Conservation (phyloP, 2,329 filamentous ascomycete genomes). For the Ophiostoma novo-ulmi region DNA sequence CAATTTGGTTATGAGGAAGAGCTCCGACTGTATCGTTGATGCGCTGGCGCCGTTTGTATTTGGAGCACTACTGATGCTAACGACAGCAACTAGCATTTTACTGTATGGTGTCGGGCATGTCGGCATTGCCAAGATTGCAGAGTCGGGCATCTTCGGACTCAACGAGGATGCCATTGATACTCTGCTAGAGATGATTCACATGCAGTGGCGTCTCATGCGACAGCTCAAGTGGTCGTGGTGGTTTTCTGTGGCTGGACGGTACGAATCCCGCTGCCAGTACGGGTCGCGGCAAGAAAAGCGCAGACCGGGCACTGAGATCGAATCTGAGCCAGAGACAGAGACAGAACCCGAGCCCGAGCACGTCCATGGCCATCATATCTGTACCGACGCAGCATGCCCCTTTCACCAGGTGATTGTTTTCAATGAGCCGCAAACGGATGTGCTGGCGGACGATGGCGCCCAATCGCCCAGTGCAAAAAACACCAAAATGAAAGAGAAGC, state of each 20-base stretch:
- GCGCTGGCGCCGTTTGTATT: slow-evolving; percentile 24
- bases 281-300: not conserved
- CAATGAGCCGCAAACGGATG: not conserved
- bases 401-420: not conserved
- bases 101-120: slow-evolving; percentile 25
- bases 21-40: slow-evolving; percentile 10
- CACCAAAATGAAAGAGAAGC: not conserved
- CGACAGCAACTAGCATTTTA: slow-evolving; percentile 22
- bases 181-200: slow-evolving; percentile 16
- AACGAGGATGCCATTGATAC: slow-evolving; percentile 21
- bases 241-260: slow-evolving; percentile 16
- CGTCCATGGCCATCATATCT: not conserved
- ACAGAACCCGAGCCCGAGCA: not conserved
- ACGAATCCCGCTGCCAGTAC: slow-evolving; percentile 17
- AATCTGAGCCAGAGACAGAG: not conserved
- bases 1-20: not conserved
- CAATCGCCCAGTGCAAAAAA: not conserved
- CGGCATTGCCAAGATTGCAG: slow-evolving; percentile 15
- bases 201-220: slow-evolving; percentile 21
- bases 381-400: slow-evolving; percentile 5
- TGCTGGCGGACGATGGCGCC: not conserved
- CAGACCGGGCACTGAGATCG: not conserved
- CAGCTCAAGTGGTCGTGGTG: slow-evolving; percentile 26
- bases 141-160: slow-evolving; percentile 25
- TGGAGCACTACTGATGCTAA: slow-evolving; percentile 20